Base-by-base conservation (phyloP, 805 yeast species). In the Cyberlindnera petersonii region DNA sequence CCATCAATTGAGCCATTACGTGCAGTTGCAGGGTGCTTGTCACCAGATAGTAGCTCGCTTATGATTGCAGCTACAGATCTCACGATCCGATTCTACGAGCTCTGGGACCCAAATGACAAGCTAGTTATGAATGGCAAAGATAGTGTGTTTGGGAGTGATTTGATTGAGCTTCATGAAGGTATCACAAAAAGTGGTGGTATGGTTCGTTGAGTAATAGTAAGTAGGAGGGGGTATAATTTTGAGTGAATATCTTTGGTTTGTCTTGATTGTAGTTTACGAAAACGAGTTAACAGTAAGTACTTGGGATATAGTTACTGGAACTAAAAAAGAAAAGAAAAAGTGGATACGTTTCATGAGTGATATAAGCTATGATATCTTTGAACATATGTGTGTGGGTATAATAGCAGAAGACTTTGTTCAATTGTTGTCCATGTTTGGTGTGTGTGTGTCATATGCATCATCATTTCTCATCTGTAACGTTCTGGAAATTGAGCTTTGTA, bases 1-100 rank as follows among this genome's bases (percentile, higher is more conserved):
- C 0, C 56, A 71, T 9, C 5, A 26, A 0, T 56, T 71, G 3
- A 70, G 74, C 39, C 54, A 14, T 16, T 78, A 20, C 67, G 96
- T 47, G 79, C 81, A 0, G 56, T 87, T 26, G 74, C 85, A 43
- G 79, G 93, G 1, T 78, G 74, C 2, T 43, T 71, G 7, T 81
- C 94, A 0, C 87, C 88, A 7, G 82, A 80, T 52, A 69, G 65
- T 14, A 64, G 69, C 10, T 66, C 78, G 1, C 63, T 88, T 0
- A 82, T 91, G 43, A 77, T 84, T 1, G 89, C 93, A 0, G 69
- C 86, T 0, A 85, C 79, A 54, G 95, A 87, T 59, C 82, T 79
- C 44, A 80, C 93, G 0, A 74, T 88, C 2, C 61, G 91, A 39
- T 79, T 88, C 31, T 86, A 82, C 59, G 71, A 77, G 35, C 47